These are phyloP conservation scores for Linanthus parryae DNA, from an alignment of 148 eudicot species.

Conservation along the genomic window DNA sequence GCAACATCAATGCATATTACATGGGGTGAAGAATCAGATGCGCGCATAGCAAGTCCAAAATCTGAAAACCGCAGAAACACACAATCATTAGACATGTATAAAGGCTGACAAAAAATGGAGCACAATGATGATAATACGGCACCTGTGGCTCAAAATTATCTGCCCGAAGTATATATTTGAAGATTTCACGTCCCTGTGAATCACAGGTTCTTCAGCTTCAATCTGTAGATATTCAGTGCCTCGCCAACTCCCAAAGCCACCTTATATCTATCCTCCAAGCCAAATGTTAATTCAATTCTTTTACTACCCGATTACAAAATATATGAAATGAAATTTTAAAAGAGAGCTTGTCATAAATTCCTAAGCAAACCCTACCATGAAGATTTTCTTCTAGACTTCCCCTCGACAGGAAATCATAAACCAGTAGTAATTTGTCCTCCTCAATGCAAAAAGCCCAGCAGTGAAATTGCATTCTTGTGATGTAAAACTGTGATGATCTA, in stretches of 20 bases:
- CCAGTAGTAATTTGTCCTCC: conserved; percentile 53
- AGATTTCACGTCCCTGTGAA: conserved; percentile 90
- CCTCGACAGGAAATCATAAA: conserved; percentile 70
- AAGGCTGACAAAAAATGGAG: too few relatives aligned
- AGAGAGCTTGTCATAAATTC: too few relatives aligned
- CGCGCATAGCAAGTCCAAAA: conserved; percentile 89
- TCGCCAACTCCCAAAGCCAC: conserved; percentile 90
- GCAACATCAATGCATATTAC: conserved; percentile 70
- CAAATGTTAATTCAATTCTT: conserved; percentile 40
- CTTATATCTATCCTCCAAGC: conserved; percentile 75
- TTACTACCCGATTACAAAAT: conserved; percentile 31
- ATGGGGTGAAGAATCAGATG: conserved; percentile 47
- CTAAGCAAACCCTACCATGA: conserved; percentile 76
- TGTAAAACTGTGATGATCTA: conserved; percentile 70
- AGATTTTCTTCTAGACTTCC: conserved; percentile 94
- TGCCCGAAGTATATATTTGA: conserved; percentile 76
- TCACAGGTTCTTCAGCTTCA: conserved; percentile 58
- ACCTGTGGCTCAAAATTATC: conserved; percentile 92
- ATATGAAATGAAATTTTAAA: too few relatives aligned
- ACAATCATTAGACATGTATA: too few relatives aligned
- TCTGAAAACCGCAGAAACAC: conserved; percentile 86
- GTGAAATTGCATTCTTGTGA: conserved; percentile 80
- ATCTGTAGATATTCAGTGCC: conserved; percentile 85
- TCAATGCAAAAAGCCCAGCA: conserved; percentile 76
- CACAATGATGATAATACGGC: too few relatives aligned